Evolutionary conservation across 768 basidiomycete genomes (phyloP).

Genomic region (Serendipita vermifera): DNA sequence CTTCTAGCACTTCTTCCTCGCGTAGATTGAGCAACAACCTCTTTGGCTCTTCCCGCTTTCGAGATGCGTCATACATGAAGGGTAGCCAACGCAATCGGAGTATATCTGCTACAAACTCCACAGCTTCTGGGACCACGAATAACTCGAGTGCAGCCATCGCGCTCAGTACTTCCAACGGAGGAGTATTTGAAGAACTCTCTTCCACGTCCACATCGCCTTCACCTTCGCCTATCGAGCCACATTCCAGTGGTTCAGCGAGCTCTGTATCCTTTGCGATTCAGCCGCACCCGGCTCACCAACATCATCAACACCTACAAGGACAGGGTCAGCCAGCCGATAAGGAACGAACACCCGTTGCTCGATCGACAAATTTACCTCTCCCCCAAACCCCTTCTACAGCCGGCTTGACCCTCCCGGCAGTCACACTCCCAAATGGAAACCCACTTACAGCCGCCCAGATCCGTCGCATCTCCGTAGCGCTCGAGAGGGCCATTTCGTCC

Average conservation of each 20-base stretch:
- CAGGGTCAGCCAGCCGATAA: background rate
- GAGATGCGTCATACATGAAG: slow-evolving; percentile 60
- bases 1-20: slow-evolving; percentile 22
- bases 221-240: background rate
- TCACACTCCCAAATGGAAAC: background rate
- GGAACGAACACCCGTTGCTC: slow-evolving; percentile 26
- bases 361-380: slow-evolving; percentile 24
- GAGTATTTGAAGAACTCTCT: background rate
- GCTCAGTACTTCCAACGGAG: background rate
- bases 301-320: background rate
- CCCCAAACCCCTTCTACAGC: background rate
- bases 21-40: slow-evolving; percentile 63
- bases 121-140: background rate
- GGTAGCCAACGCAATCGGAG: slow-evolving; percentile 21
- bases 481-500: slow-evolving; percentile 52
- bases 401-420: background rate
- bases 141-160: background rate
- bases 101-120: no score
- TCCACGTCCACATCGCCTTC: background rate
- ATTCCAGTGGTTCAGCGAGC: background rate
- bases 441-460: slow-evolving; percentile 38
- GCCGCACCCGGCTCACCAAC: no score
- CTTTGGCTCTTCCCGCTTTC: slow-evolving; percentile 67
- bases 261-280: no score
- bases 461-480: slow-evolving; percentile 55